phyloP scores from a whole-genome alignment of 2,329 filamentous ascomycete species.

The Colletotrichum aenigma region DNA sequence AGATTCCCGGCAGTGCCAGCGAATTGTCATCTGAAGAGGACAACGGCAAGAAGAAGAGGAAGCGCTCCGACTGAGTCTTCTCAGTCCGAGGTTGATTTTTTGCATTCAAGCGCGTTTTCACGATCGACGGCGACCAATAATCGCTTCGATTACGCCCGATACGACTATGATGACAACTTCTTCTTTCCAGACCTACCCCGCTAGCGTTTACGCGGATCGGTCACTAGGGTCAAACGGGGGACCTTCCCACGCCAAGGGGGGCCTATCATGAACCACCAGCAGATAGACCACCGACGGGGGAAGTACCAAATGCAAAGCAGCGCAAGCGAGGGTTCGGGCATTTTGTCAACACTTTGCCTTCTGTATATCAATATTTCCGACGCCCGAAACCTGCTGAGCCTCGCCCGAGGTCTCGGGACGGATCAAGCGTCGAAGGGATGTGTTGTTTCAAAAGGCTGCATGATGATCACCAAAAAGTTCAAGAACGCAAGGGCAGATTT shows the following conservation, averaged over 20 bases:
- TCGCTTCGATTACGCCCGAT: slow-evolving; percentile 31
- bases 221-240: slow-evolving; percentile 28
- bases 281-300: slow-evolving; percentile 32
- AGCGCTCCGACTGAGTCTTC: slow-evolving; percentile 67
- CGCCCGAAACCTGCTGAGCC: slow-evolving; percentile 29
- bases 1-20: slow-evolving; percentile 69
- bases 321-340: slow-evolving; percentile 40
- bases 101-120: slow-evolving; percentile 13
- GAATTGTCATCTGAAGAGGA: slow-evolving; percentile 61
- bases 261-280: slow-evolving; percentile 10
- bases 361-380: slow-evolving; percentile 47
- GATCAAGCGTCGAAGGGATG: slow-evolving; percentile 10
- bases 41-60: slow-evolving; percentile 73
- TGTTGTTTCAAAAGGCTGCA: slow-evolving; percentile 23
- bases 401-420: slow-evolving; percentile 25
- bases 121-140: slow-evolving; percentile 11
- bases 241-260: background rate
- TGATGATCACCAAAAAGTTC: slow-evolving; percentile 35
- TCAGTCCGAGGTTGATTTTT: background rate
- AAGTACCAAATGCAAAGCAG: slow-evolving; percentile 40
- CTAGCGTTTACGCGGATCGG: slow-evolving; percentile 30
- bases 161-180: slow-evolving; percentile 30
- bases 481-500: slow-evolving; percentile 25
- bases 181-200: slow-evolving; percentile 22
- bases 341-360: slow-evolving; percentile 41